Evolutionary conservation across 2,329 filamentous ascomycete genomes (phyloP), one percentile per base, ranked within the genome.

Genomic region (Exophiala mesophila): DNA sequence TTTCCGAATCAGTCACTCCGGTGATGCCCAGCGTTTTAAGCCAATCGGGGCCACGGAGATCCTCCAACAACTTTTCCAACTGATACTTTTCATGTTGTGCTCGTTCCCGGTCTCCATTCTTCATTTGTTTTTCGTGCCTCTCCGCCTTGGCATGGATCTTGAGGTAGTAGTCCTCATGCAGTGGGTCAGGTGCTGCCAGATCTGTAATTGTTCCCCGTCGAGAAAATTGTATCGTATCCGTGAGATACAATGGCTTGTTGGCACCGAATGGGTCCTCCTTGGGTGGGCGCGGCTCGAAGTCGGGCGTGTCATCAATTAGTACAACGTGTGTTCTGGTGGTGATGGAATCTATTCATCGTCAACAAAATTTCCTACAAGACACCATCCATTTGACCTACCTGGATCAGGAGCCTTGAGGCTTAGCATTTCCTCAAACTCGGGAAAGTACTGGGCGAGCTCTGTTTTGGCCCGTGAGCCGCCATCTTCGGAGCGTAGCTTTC

Each of bases 361-460:
- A 55, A n/a, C n/a, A n/a, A n/a, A n/a, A n/a, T n/a, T n/a, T n/a
- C n/a, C n/a, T n/a, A n/a, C n/a, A n/a, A n/a, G n/a, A n/a, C n/a
- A n/a, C n/a, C n/a, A n/a, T n/a, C n/a, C n/a, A n/a, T 47, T 5
- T 19, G 6, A 18, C 57, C 46, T 75, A 89, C 88, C 83, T 55
- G 83, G 73, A 65, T 89, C 83, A 56, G 83, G 83, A 28, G 82
- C 78, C 50, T 87, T 82, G 60, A 94, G 86, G 49, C 86, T 88
- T 66, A 97, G 88, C 54, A 96, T 78, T 61, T 94, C 87, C 65
- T 96, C 89, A 64, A 95, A 97, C 59, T 94, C 89, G 39, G 85
- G 82, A 59, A 97, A 96, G 67, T 95, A 97, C 35, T 80, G 77
- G 26, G 88, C 83, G 48, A 97, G 74, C 60, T 96, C 89, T 66